Percentiles rank a stretch among this genome's conserved stretches.
These are phyloP conservation scores for Alloascoidea africana DNA, from an alignment of 805 yeast species.

Conservation along the genomic window DNA sequence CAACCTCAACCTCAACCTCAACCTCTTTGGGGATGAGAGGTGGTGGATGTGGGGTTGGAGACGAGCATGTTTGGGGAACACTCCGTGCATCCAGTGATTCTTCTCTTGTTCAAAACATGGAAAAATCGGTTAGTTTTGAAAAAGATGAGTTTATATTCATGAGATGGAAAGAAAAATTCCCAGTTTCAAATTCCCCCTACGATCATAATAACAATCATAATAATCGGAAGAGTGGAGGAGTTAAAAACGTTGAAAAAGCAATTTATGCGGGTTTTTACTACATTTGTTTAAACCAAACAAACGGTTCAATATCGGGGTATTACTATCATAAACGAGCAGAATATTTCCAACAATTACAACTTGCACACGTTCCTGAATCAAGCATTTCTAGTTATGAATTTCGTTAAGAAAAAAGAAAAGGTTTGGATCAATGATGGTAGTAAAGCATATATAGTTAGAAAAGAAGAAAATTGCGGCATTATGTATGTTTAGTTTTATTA, in stretches of 20 bases:
- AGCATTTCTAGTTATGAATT: constrained; percentile 24
- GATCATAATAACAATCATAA: constrained; percentile 13
- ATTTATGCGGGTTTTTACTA: constrained; percentile 90
- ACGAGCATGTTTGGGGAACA: not conserved
- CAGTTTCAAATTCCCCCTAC: constrained; percentile 53
- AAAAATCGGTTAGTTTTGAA: not conserved
- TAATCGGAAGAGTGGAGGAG: no score
- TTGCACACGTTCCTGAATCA: constrained; percentile 35
- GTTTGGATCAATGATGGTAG: no score
- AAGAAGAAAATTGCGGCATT: no score
- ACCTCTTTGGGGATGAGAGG: not conserved
- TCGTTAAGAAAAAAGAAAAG: no score
- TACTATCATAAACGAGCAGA: constrained; percentile 75
- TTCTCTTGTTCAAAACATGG: not conserved
- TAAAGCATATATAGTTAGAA: no score
- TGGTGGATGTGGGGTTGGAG: not conserved
- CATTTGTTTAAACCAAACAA: constrained; percentile 61
- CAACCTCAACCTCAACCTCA: not conserved
- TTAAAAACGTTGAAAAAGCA: constrained; percentile 50
- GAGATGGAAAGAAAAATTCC: constrained; percentile 91
- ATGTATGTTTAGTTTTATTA: no score
- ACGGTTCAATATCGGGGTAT: constrained; percentile 65
- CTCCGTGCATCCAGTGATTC: not conserved
- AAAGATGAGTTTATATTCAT: constrained; percentile 47
- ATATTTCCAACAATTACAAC: constrained; percentile 61